phyloP scores from a whole-genome alignment of 768 basidiomycete species.

The Kwoniella heveanensis region DNA sequence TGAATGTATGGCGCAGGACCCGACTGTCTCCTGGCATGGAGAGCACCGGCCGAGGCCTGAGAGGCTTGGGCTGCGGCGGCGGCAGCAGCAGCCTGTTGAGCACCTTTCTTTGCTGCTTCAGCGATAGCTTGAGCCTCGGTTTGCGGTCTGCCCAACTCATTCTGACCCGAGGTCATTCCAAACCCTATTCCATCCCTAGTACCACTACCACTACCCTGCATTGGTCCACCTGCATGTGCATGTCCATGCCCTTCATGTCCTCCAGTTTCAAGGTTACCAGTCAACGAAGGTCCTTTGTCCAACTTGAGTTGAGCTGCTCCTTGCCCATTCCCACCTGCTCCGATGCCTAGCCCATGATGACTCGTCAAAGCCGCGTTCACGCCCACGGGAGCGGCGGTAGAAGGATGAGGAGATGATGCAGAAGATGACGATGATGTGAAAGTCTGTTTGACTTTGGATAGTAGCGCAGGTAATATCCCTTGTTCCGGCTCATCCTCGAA shows the following conservation, averaged over 20 bases:
- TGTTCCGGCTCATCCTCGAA: conserved; percentile 51
- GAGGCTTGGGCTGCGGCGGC: conserved; percentile 7
- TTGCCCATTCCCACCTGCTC: not conserved
- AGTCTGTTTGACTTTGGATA: conserved; percentile 50
- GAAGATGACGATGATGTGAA: conserved; percentile 30
- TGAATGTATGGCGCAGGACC: conserved; percentile 6
- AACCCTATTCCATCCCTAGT: not conserved
- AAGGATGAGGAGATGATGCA: not conserved
- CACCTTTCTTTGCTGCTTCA: conserved; percentile 31
- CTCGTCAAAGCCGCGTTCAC: not conserved
- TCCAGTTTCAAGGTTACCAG: not conserved
- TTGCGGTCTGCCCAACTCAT: conserved; percentile 10
- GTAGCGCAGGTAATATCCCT: conserved; percentile 42
- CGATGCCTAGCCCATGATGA: not conserved
- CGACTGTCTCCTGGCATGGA: conserved; percentile 10
- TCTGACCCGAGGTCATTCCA: not conserved
- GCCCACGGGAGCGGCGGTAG: not conserved
- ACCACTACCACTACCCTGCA: not conserved
- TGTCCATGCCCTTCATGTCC: not conserved
- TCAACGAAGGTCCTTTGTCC: conserved; percentile 21
- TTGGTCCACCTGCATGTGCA: not conserved
- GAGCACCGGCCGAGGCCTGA: not conserved
- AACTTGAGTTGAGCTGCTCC: not conserved
- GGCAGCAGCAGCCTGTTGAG: conserved; percentile 18
- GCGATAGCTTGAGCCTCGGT: conserved; percentile 49